Base-by-base conservation (phyloP, 2,329 filamentous ascomycete genomes). In the Cordyceps cateniannulata region DNA sequence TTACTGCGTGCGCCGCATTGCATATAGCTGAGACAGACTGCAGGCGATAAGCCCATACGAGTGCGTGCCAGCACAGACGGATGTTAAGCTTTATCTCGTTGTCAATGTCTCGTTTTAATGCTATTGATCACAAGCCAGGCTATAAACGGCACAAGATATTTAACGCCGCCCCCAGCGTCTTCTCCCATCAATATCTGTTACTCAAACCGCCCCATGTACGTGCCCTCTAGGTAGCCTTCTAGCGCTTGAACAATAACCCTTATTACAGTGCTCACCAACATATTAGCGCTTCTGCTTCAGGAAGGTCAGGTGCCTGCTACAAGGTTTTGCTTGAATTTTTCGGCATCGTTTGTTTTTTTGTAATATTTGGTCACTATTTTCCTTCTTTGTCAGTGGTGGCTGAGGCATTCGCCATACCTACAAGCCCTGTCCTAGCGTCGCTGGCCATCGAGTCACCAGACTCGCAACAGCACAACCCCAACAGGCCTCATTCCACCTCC, bases 361-460 rank as follows among this genome's bases (percentile, higher is more conserved):
- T 47, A 2, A 14, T 24, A 24, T 24, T 18, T 14, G 8, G 10
- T 22, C 14, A n/a, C 29, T 29, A 22, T 32, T 32, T 58, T 58
- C 12, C 6, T 22, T 48, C 12, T 38, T n/a, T 25, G 42, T 5
- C 22, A 7, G 44, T 38, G n/a, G 54, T 42, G 54, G 54, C 54
- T 58, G 44, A 35, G 54, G 53, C 40, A 22, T 24, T 24, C 38
- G 16, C 32, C 32, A 35, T 35, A 42, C 22, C 32, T 50, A 38
- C 24, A n/a, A 40, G 29, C n/a, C 20, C 25, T 45, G 35, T 54
- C 55, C 42, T 60, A 45, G 38, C 40, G 48, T 32, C 24, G 20
- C 38, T 59, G 48, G 10, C 27, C 24, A 53, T 53, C 40, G 40
- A 53, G 58, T 60, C 58, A 60, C 27, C 58, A 20, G 58, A 60